Base-by-base conservation (phyloP, 495 filamentous ascomycete species). In the Xylaria longipes region DNA sequence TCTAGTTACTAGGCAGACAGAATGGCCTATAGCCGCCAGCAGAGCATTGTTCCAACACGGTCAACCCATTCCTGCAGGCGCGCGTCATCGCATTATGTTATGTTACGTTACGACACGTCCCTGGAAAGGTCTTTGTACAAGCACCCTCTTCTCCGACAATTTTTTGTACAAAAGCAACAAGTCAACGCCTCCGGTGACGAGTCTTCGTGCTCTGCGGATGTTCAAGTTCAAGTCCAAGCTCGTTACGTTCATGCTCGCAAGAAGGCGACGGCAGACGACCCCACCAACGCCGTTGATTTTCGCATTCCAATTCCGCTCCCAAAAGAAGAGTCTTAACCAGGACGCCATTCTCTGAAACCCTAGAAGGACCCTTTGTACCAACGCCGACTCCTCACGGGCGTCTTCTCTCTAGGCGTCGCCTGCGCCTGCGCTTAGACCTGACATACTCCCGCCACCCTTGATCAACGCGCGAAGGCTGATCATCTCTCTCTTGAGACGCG, bases 401-500 rank as follows among this genome's bases (percentile, higher is more conserved):
- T 73, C 74, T 58, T 71, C 74, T 76, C 69, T 76, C 77, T 79
- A 79, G 71, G 73, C 73, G 72, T 79, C 77, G 70, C 77, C 70
- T 60, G 75, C 71, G 68, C 58, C 71, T 33, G 77, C 69, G 60
- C 69, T 29, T n/a, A n/a, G 27, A 14, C 33, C 22, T 27, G 31
- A 20, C 8, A 25, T 56, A 37, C 29, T 69, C 9, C 66, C 58
- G 3, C 48, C 69, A 33, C 79, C 81, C 74, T 86, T 88, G 27
- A 88, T 63, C 69, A 87, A 62, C 33, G 81, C 76, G 75, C 84
- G 78, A 69, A 88, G 69, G 50, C 83, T 86, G 17, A 84, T 80
- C 76, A 87, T 84, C 79, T 89, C 87, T 60, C 87, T 80, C 74
- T 80, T 79, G 63, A 89, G 74, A 66, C 84, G 77, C 17, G 86